Base-by-base conservation (phyloP, 352 stramenopile genomes). In the Pythium rhizo-oryzae region DNA sequence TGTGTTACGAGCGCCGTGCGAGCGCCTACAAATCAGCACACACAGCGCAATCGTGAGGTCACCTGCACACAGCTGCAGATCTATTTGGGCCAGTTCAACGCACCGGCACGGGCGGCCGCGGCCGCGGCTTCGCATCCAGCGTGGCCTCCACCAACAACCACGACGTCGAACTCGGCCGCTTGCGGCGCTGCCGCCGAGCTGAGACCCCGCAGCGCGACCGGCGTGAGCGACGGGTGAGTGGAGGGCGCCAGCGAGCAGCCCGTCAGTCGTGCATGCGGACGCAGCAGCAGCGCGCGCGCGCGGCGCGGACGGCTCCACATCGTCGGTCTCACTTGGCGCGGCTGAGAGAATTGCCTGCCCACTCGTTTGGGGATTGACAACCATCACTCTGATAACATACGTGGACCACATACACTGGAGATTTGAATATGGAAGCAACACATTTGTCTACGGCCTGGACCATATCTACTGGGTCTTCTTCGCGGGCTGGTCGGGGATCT, bases 1-100 rank as follows among this genome's bases (percentile, higher is more conserved):
- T 94, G 97, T 44, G 97, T 99, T 51, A 99, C 80, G 11, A 99
- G 82, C 7, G 97, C 91, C 3, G 97, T 99, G 47, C 85, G 91
- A 11, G 97, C 96, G 25, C 97, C 97, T 92, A 55, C 7, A 35
- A 6, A 39, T 24, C 12, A 21, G 35, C 8, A 4, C 2, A 41
- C 8, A 41, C 35, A 16, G 8, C 35, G n/a, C n/a, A n/a, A n/a
- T n/a, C n/a, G n/a, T n/a, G n/a, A n/a, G n/a, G n/a, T n/a, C n/a
- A n/a, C n/a, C n/a, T n/a, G n/a, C n/a, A n/a, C n/a, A n/a, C n/a
- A n/a, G n/a, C n/a, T n/a, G n/a, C n/a, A n/a, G n/a, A n/a, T n/a
- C n/a, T n/a, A n/a, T n/a, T n/a, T n/a, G n/a, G n/a, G n/a, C n/a
- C n/a, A n/a, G n/a, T n/a, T n/a, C n/a, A 25, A 62, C 68, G 41